Evolutionary conservation across 2,329 filamentous ascomycete genomes (phyloP).

Genomic region (Penicillium sp.): DNA sequence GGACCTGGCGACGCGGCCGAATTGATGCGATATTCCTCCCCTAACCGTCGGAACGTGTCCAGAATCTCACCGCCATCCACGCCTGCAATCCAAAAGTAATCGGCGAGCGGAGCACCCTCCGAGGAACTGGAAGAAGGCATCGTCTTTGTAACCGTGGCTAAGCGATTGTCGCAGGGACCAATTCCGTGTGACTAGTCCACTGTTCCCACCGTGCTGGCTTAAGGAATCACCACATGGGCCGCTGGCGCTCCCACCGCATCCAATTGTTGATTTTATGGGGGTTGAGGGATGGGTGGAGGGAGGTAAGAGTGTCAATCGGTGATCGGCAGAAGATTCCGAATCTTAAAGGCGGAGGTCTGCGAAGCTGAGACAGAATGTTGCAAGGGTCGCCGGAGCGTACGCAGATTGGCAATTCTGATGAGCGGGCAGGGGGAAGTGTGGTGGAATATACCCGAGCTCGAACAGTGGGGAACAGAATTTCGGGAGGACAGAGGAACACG

Average conservation of each 20-base stretch:
- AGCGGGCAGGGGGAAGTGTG: no score
- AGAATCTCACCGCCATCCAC: constrained; percentile 44
- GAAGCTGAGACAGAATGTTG: no score
- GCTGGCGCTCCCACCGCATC: constrained; percentile 7
- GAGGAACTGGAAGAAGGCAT: constrained; percentile 32
- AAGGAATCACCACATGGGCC: constrained; percentile 18
- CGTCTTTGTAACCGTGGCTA: neutral
- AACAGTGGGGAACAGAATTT: neutral
- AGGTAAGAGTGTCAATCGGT: no score
- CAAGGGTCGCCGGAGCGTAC: no score
- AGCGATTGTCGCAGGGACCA: constrained; percentile 11
- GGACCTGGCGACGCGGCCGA: constrained; percentile 31
- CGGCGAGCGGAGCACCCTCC: constrained; percentile 53
- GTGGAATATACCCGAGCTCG: neutral
- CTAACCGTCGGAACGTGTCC: constrained; percentile 39
- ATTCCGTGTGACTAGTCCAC: constrained; percentile 9
- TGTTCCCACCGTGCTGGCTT: constrained; percentile 3
- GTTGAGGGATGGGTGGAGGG: neutral
- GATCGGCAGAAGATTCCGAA: no score
- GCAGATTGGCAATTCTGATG: neutral
- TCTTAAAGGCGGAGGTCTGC: no score
- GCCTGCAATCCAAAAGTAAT: constrained; percentile 60
- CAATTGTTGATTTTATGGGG: constrained; percentile 6
- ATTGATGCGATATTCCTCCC: constrained; percentile 39
- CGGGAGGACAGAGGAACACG: neutral